Evolutionary conservation across 2,329 filamentous ascomycete genomes (phyloP).

Genomic region (Colletotrichum phormii): DNA sequence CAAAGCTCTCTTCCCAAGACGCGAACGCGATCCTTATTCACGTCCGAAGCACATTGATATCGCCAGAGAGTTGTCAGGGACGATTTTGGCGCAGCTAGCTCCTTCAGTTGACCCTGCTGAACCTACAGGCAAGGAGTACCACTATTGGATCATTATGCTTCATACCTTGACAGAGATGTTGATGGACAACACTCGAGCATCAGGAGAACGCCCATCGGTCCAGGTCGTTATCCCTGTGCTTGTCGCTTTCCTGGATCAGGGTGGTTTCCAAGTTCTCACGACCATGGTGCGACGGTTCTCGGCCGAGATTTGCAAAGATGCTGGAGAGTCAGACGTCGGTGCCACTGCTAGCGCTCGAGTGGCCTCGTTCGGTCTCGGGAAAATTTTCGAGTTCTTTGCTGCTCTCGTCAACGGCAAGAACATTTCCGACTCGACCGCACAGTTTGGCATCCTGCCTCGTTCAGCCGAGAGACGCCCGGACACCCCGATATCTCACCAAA

Average conservation of each 20-base stretch:
- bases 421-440: constrained; percentile 79
- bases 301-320: constrained; percentile 60
- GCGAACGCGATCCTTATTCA: constrained; percentile 73
- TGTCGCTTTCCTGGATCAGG: constrained; percentile 85
- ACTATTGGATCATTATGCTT: constrained; percentile 85
- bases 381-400: constrained; percentile 85
- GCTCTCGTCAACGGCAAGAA: constrained; percentile 82
- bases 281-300: constrained; percentile 78
- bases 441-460: constrained; percentile 55
- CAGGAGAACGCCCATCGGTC: constrained; percentile 59
- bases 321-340: constrained; percentile 28
- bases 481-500: constrained; percentile 70
- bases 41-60: constrained; percentile 66
- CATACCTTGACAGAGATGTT: constrained; percentile 83
- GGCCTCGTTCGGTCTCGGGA: constrained; percentile 72
- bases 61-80: constrained; percentile 76
- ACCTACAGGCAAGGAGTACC: constrained; percentile 73
- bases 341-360: constrained; percentile 32
- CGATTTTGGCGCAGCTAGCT: constrained; percentile 75
- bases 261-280: constrained; percentile 80
- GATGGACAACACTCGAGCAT: constrained; percentile 68
- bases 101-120: constrained; percentile 54
- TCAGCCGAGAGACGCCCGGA: constrained; percentile 56
- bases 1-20: constrained; percentile 81
- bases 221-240: constrained; percentile 81